Evolutionary conservation across 2,329 filamentous ascomycete species (phyloP).

Genomic region (Penicillium capsulatum): DNA sequence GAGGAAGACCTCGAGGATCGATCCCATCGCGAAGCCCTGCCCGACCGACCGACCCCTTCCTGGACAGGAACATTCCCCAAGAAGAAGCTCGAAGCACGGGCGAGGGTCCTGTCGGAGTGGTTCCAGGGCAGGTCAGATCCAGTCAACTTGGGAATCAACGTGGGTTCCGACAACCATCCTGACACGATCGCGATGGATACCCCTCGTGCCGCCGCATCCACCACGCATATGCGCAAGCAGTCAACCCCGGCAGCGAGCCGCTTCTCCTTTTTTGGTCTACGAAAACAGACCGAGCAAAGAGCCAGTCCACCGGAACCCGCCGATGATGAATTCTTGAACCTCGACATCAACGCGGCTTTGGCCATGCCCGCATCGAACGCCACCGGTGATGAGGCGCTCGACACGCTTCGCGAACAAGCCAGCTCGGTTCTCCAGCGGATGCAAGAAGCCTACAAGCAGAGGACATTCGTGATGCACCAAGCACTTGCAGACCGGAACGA

Average conservation of each 20-base stretch:
- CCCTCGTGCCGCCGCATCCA: slow-evolving; percentile 8
- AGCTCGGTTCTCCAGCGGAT: slow-evolving; percentile 52
- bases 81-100: slow-evolving; percentile 31
- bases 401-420: slow-evolving; percentile 55
- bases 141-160: slow-evolving; percentile 43
- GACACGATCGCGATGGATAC: slow-evolving; percentile 14
- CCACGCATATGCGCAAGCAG: slow-evolving; percentile 16
- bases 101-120: slow-evolving; percentile 46
- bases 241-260: slow-evolving; percentile 27
- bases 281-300: slow-evolving; percentile 28
- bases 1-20: slow-evolving; percentile 22
- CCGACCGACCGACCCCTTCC: slow-evolving; percentile 7
- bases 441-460: slow-evolving; percentile 54
- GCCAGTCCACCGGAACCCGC: slow-evolving; percentile 35
- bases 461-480: slow-evolving; percentile 49
- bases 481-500: slow-evolving; percentile 53
- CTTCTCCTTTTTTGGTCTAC: slow-evolving; percentile 44
- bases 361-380: slow-evolving; percentile 51
- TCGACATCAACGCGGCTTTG: slow-evolving; percentile 53
- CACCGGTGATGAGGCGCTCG: slow-evolving; percentile 52
- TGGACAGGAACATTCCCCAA: slow-evolving; percentile 27
- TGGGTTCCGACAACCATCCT: slow-evolving; percentile 17
- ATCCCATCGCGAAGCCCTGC: slow-evolving; percentile 7
- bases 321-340: slow-evolving; percentile 52
- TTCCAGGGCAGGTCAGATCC: slow-evolving; percentile 52